Base-by-base conservation (phyloP, 106 monocot species). In the Amphibolis antarctica region DNA sequence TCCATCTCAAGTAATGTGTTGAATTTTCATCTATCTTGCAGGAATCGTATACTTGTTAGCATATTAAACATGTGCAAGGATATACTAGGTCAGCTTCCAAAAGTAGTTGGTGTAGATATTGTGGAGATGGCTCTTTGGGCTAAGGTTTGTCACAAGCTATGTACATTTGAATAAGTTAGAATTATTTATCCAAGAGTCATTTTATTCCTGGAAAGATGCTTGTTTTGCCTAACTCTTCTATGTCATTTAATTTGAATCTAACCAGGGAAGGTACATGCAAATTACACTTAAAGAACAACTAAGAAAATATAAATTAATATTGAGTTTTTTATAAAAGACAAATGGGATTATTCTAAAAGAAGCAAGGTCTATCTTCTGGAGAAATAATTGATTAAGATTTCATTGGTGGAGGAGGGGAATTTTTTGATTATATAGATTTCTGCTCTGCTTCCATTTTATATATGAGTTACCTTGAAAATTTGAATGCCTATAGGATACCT, bases 121-220 rank as follows among this genome's bases (percentile, higher is more conserved):
- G 96, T 96, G 54, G 96, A 96, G 66, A 80, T 96, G 84, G 96
- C 96, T 79, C 89, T 96, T 61, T 96, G 96, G 96, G 96, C 89
- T 42, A 90, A 96, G 96, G 96, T 96, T 54, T 51, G 67, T 48
- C 24, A 25, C 14, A 22, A 25, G 12, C 26, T 25, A 56, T 12
- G 27, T 26, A 25, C 56, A 13, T 55, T 26, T 56, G 12, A 26
- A 56, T 26, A 27, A 56, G 13, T 56, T 56, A 27, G 55, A 55
- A 56, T 25, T 26, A 56, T 25, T 13, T 14, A 24, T 10, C 12
- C 22, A 56, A 24, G 5, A 24, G 10, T 24, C 13, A 22, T 13
- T 11, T 4, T 0, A 12, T 14, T 13, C 5, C 56, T 25, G 12
- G 22, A n/a, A n/a, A 56, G 22, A 12, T 27, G 25, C 26, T 56